Conservation (phyloP, 2,329 filamentous ascomycete species). For the Graphilbum sp. region DNA sequence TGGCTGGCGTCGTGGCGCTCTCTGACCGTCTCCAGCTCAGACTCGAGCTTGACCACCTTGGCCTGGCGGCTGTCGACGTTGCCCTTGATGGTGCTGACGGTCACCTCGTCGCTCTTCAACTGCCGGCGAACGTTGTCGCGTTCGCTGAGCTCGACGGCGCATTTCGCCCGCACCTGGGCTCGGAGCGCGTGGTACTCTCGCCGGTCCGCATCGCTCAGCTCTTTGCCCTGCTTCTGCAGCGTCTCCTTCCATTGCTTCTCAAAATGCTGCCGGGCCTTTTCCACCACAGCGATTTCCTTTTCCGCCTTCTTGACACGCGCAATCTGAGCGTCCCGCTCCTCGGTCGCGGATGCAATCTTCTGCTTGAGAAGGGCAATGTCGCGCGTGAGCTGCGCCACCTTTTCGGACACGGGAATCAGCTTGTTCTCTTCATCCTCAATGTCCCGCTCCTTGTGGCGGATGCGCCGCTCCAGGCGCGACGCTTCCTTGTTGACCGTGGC, state of each 20-base stretch:
- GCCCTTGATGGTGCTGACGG: constrained; percentile 73
- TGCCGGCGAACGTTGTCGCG: constrained; percentile 79
- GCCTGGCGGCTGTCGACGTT: constrained; percentile 69
- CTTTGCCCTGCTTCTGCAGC: constrained; percentile 71
- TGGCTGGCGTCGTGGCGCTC: constrained; percentile 52
- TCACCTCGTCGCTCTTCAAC: constrained; percentile 80
- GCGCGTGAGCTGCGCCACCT: constrained; percentile 61
- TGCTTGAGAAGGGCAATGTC: constrained; percentile 53
- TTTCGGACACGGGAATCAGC: constrained; percentile 81
- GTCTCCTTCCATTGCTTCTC: constrained; percentile 75
- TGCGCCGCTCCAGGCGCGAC: constrained; percentile 62
- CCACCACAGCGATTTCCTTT: constrained; percentile 67
- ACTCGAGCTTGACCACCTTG: constrained; percentile 55
- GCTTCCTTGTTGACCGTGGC: constrained; percentile 60
- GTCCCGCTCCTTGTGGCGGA: constrained; percentile 71
- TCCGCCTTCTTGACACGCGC: constrained; percentile 55
- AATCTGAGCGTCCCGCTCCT: constrained; percentile 59
- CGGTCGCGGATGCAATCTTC: constrained; percentile 53
- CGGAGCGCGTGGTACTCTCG: constrained; percentile 79
- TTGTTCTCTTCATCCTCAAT: constrained; percentile 76
- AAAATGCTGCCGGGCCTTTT: constrained; percentile 78
- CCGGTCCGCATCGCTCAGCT: constrained; percentile 70
- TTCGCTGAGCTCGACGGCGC: constrained; percentile 64
- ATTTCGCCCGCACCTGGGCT: constrained; percentile 69
- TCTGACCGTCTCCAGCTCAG: constrained; percentile 51